Conservation (phyloP, 1,139 yeast species). For the Pichiaceae sp. region DNA sequence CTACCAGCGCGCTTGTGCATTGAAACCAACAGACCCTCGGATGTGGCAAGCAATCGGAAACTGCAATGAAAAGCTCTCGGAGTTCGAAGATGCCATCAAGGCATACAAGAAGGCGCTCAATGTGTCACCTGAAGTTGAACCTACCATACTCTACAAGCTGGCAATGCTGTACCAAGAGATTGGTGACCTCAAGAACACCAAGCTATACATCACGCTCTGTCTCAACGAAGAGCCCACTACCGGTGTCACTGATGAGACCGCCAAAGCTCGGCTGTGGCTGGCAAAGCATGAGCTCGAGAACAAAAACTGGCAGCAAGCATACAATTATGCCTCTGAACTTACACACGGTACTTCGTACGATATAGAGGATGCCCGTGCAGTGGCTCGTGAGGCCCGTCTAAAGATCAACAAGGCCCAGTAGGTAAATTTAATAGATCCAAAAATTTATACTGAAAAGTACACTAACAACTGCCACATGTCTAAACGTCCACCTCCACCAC, state of each 20-base stretch:
- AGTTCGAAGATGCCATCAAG: slow-evolving; percentile 55
- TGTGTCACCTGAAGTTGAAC: slow-evolving; percentile 33
- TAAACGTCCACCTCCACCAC: slow-evolving; percentile 3
- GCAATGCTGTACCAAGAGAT: slow-evolving; percentile 61
- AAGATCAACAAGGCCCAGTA: slow-evolving; percentile 11
- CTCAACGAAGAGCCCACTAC: slow-evolving; percentile 58
- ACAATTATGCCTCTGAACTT: slow-evolving; percentile 64
- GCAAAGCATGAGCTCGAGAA: slow-evolving; percentile 59
- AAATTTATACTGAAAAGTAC: no score
- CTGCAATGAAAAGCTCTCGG: slow-evolving; percentile 76
- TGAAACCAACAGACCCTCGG: slow-evolving; percentile 83
- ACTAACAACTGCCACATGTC: no score
- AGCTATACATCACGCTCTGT: slow-evolving; percentile 64
- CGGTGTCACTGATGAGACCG: slow-evolving; percentile 69
- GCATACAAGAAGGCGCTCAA: slow-evolving; percentile 48
- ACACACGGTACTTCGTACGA: slow-evolving; percentile 77
- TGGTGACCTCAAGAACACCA: slow-evolving; percentile 45
- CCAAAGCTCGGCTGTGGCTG: slow-evolving; percentile 82
- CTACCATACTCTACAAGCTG: slow-evolving; percentile 52
- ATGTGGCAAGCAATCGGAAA: slow-evolving; percentile 97
- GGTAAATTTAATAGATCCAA: background rate
- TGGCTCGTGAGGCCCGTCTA: slow-evolving; percentile 61
- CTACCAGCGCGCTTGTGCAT: slow-evolving; percentile 82
- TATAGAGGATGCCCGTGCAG: slow-evolving; percentile 80
- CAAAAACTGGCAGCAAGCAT: slow-evolving; percentile 60